Percentiles rank a stretch among this genome's conserved stretches.
These are phyloP conservation scores for Pouteria campechiana DNA, from an alignment of 179 eudicot genomes.

Conservation along the genomic window DNA sequence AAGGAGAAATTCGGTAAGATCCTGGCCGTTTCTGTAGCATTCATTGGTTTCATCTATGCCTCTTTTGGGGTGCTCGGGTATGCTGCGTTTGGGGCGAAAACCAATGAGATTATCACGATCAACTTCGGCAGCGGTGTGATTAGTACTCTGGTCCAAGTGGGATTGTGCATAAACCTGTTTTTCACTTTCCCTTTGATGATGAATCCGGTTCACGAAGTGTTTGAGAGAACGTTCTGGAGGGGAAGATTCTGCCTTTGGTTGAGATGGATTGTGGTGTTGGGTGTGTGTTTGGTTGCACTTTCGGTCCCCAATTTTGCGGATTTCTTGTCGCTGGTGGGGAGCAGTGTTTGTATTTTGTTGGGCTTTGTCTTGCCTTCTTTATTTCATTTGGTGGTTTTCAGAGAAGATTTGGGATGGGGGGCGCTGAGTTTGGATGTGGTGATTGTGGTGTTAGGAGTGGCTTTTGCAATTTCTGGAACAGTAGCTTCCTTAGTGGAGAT, in stretches of 20 bases:
- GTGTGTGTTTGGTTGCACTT: constrained; percentile 54
- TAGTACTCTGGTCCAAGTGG: constrained; percentile 65
- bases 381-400: constrained; percentile 65
- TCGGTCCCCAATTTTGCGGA: constrained; percentile 85
- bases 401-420: constrained; percentile 39
- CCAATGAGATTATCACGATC: constrained; percentile 76
- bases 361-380: constrained; percentile 89
- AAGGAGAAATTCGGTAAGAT: constrained; percentile 50
- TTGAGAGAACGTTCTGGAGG: constrained; percentile 60
- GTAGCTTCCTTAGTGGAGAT: constrained; percentile 63
- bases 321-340: constrained; percentile 92
- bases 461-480: constrained; percentile 65
- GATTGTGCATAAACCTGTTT: constrained; percentile 73
- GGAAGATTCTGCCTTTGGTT: constrained; percentile 64
- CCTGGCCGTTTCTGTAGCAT: constrained; percentile 50
- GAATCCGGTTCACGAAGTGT: constrained; percentile 93
- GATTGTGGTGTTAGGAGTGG: constrained; percentile 49
- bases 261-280: constrained; percentile 68
- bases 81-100: constrained; percentile 75
- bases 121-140: constrained; percentile 69
- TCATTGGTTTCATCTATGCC: constrained; percentile 59
- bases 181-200: constrained; percentile 90
- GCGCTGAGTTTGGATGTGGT: constrained; percentile 28
- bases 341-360: constrained; percentile 73
- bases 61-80: constrained; percentile 76